These are phyloP conservation scores for Naematelia encephala DNA, from an alignment of 768 basidiomycete genomes.

Conservation along the genomic window DNA sequence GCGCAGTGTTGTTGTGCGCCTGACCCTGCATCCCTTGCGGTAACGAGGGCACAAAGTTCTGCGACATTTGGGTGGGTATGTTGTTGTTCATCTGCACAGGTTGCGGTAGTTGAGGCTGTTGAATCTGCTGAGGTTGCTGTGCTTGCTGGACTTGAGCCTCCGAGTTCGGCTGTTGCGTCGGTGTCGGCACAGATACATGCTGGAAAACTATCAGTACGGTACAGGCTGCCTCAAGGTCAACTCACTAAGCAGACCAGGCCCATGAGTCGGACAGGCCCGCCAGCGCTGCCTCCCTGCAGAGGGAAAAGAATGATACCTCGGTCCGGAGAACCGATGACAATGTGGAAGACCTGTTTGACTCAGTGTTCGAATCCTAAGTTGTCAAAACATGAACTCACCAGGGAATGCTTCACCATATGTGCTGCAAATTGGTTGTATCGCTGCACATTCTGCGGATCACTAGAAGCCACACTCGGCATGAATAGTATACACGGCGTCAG, in stretches of 20 bases:
- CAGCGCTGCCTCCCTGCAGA: constrained; percentile 9
- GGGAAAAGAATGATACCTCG: constrained; percentile 25
- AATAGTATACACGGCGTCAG: constrained; percentile 5
- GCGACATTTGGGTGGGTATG: background rate
- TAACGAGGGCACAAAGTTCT: background rate
- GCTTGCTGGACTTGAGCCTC: constrained; percentile 6
- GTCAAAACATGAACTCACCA: background rate
- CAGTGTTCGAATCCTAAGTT: background rate
- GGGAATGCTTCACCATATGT: background rate
- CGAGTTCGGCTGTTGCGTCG: constrained; percentile 11
- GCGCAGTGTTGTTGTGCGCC: constrained; percentile 2
- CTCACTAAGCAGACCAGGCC: constrained; percentile 29
- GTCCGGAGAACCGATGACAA: constrained; percentile 21
- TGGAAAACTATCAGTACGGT: background rate
- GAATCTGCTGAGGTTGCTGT: constrained; percentile 8
- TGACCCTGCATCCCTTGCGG: constrained; percentile 9
- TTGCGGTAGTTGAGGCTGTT: constrained; percentile 9
- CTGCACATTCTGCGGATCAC: constrained; percentile 3
- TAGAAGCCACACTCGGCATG: background rate
- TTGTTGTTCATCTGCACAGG: too few relatives aligned
- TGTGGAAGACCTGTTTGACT: constrained; percentile 17
- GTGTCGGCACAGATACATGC: background rate
- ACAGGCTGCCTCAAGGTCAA: background rate
- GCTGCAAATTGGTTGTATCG: constrained; percentile 2
- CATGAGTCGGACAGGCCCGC: constrained; percentile 16